A percentile compares a stretch with the other conserved stretches of the same genome.
Evolutionary conservation across 2,329 filamentous ascomycete species (phyloP).

Genomic region (Pyrenochaeta sp.): DNA sequence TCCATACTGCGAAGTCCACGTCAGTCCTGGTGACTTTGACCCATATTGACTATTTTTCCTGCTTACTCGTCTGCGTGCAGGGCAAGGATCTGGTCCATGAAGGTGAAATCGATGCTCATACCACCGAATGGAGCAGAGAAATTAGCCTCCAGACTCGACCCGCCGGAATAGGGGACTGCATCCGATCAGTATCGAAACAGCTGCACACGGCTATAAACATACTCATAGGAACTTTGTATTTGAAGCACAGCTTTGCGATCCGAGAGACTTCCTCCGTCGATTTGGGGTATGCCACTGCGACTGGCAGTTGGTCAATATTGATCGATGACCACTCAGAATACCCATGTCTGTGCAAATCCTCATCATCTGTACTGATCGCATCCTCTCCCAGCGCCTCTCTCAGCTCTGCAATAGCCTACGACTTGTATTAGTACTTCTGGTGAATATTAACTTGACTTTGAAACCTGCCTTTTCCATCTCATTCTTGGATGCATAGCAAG

Average conservation of each 20-base stretch:
- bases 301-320: conserved; percentile 69
- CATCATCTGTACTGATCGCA: conserved; percentile 69
- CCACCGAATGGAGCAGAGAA: conserved; percentile 88
- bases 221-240: conserved; percentile 79
- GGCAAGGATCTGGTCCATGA: conserved; percentile 83
- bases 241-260: conserved; percentile 76
- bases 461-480: conserved; percentile 60
- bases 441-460: background rate
- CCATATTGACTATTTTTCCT: background rate
- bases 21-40: conserved; percentile 21
- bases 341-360: conserved; percentile 70
- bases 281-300: conserved; percentile 71
- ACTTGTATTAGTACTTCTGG: conserved; percentile 9
- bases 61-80: conserved; percentile 77
- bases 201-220: conserved; percentile 10
- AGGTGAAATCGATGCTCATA: conserved; percentile 86
- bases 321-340: conserved; percentile 76
- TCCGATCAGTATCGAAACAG: background rate
- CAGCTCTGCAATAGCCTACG: conserved; percentile 65
- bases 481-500: conserved; percentile 58
- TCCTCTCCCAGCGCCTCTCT: conserved; percentile 63
- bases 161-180: conserved; percentile 81
- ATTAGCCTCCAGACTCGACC: conserved; percentile 87
- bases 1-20: conserved; percentile 69
- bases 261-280: conserved; percentile 70